A percentile compares a stretch with the other conserved stretches of the same genome.
Conservation (phyloP, 352 stramenopile species). For the Elongisporangium anandrum region DNA sequence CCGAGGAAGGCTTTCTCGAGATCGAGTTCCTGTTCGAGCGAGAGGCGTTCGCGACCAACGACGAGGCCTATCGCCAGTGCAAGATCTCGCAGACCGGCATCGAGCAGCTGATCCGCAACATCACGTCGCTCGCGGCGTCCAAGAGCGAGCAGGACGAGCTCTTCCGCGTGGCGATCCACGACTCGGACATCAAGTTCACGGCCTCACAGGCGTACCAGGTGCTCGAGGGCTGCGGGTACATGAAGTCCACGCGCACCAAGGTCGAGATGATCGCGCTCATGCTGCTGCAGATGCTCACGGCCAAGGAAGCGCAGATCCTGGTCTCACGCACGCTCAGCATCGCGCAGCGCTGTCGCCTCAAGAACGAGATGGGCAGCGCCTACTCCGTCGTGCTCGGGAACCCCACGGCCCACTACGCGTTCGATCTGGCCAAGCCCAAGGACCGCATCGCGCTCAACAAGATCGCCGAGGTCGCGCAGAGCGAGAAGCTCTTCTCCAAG, state of each 20-base stretch:
- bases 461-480: constrained; percentile 81
- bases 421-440: constrained; percentile 73
- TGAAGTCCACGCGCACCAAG: constrained; percentile 46
- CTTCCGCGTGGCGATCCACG: constrained; percentile 68
- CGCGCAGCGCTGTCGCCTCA: constrained; percentile 69
- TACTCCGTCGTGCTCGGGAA: constrained; percentile 85
- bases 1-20: constrained; percentile 53
- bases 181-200: constrained; percentile 79
- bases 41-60: constrained; percentile 51
- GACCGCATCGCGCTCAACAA: constrained; percentile 71
- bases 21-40: constrained; percentile 81
- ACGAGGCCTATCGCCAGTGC: constrained; percentile 44
- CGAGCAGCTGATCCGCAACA: constrained; percentile 69
- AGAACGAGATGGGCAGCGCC: constrained; percentile 74
- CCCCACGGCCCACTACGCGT: constrained; percentile 75
- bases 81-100: constrained; percentile 69
- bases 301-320: constrained; percentile 67
- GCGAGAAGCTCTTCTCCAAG: constrained; percentile 76
- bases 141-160: constrained; percentile 74
- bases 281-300: constrained; percentile 82
- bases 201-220: constrained; percentile 76
- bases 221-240: constrained; percentile 66
- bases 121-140: constrained; percentile 39
- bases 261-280: constrained; percentile 69
- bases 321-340: constrained; percentile 63